These are phyloP conservation scores for Neurospora hispaniola DNA, from an alignment of 495 filamentous ascomycete genomes.

Conservation along the genomic window DNA sequence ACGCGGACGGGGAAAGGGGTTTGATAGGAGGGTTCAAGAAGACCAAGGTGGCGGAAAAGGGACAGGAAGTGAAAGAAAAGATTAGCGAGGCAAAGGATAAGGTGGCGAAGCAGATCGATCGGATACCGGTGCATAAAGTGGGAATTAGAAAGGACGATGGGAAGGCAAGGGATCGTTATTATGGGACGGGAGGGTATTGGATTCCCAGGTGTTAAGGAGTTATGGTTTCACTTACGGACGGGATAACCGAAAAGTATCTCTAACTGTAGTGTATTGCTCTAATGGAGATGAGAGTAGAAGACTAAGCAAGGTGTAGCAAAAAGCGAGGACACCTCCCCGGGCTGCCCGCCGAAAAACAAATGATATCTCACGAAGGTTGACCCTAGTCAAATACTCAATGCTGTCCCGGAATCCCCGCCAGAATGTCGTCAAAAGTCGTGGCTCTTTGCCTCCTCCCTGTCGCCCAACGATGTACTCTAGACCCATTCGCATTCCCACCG, in stretches of 20 bases:
- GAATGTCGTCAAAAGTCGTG: constrained; percentile 15
- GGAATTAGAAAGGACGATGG: constrained; percentile 45
- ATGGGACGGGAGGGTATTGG: constrained; percentile 34
- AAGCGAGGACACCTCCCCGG: neutral
- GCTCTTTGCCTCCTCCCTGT: neutral
- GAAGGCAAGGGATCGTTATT: constrained; percentile 33
- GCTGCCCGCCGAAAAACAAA: neutral
- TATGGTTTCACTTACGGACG: neutral
- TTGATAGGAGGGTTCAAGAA: constrained; percentile 21
- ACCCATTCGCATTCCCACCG: neutral
- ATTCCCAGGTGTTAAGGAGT: constrained; percentile 19
- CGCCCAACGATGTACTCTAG: neutral
- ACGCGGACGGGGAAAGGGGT: constrained; percentile 26
- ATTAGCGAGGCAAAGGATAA: neutral
- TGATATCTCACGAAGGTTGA: too few species aligned
- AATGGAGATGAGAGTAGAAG: neutral
- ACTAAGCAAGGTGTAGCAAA: neutral
- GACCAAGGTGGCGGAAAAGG: constrained; percentile 30
- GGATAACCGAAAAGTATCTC: neutral
- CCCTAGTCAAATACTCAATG: too few species aligned
- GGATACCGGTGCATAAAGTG: constrained; percentile 42
- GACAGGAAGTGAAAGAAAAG: neutral
- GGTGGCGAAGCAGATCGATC: constrained; percentile 29
- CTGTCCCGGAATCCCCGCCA: neutral
- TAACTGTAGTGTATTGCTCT: neutral